Conservation (phyloP, 1,284 basidiomycete genomes). For the Trichosporon sp. region DNA sequence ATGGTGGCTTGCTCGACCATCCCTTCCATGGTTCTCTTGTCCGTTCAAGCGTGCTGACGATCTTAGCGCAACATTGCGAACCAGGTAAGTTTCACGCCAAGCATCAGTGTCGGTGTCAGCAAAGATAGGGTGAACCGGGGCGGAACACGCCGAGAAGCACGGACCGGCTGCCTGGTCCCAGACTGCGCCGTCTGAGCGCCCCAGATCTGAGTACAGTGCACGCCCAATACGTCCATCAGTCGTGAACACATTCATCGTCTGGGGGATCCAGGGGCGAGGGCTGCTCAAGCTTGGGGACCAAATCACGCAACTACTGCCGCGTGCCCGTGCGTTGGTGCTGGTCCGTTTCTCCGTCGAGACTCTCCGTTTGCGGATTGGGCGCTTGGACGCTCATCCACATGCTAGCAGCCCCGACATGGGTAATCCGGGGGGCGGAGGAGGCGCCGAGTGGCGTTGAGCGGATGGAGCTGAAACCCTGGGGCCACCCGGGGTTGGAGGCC, state of each 20-base stretch:
- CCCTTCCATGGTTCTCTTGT: background rate
- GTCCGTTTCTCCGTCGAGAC: background rate
- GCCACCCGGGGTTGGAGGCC: no score
- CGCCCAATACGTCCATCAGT: background rate
- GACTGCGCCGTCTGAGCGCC: background rate
- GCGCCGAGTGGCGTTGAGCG: no score
- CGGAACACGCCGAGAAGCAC: background rate
- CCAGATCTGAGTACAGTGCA: background rate
- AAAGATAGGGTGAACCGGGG: background rate
- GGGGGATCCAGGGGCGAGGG: background rate
- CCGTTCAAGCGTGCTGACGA: background rate
- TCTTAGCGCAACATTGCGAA: constrained; percentile 15
- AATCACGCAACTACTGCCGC: background rate
- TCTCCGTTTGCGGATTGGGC: background rate
- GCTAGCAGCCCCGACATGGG: background rate
- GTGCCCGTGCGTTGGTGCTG: background rate
- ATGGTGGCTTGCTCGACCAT: background rate
- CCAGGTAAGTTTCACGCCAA: constrained; percentile 5
- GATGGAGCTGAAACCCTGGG: background rate
- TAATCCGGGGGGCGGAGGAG: background rate
- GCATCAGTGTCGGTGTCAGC: background rate
- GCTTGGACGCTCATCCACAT: background rate
- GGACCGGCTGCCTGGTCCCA: background rate
- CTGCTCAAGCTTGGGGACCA: background rate
- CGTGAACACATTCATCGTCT: background rate